Base-by-base conservation (phyloP, 2,329 filamentous ascomycete genomes). In the Sporothrix dimorphospora region DNA sequence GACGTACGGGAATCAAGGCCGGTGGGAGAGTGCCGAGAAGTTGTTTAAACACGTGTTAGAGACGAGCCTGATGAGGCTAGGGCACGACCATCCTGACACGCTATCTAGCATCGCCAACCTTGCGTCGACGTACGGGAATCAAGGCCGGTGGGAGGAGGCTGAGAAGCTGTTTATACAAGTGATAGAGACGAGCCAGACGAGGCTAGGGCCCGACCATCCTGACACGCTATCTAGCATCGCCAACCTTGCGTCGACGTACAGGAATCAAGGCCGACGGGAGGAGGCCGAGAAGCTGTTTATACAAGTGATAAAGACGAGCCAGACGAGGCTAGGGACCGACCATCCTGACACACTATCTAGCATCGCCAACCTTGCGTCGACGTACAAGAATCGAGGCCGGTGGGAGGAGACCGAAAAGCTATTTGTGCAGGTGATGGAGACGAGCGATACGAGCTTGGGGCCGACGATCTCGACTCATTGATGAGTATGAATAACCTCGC, bases 221-320 rank as follows among this genome's bases (percentile, higher is more conserved):
- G 38, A 47, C 38, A 70, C 68, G 51, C 21, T 70, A 19, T 24
- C 34, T 4, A 70, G 68, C 14, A 70, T 59, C 21, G 12, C 21
- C n/a, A 70, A 61, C 51, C 68, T n/a, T n/a, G n/a, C n/a, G n/a
- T n/a, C n/a, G n/a, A n/a, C n/a, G n/a, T n/a, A n/a, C n/a, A n/a
- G n/a, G 4, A 9, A 8, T n/a, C 19, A 71, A 71, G 6, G 14
- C 40, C 72, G 72, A 63, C 74, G 74, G 51, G 59, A 69, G 16
- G 72, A 76, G 47, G 74, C 74, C 4, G 74, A 77, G 38, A 21
- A 70, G 69, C 30, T 72, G 11, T 6, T 40, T 4, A 27, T 53
- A 8, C 30, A 71, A 38, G 27, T 49, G 34, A 21, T 74, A 16
- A 40, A 69, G 51, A 16, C 53, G 16, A 3, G 24, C 7, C 40